Evolutionary conservation across 2,329 filamentous ascomycete species (phyloP).

Genomic region (Septoria linicola): DNA sequence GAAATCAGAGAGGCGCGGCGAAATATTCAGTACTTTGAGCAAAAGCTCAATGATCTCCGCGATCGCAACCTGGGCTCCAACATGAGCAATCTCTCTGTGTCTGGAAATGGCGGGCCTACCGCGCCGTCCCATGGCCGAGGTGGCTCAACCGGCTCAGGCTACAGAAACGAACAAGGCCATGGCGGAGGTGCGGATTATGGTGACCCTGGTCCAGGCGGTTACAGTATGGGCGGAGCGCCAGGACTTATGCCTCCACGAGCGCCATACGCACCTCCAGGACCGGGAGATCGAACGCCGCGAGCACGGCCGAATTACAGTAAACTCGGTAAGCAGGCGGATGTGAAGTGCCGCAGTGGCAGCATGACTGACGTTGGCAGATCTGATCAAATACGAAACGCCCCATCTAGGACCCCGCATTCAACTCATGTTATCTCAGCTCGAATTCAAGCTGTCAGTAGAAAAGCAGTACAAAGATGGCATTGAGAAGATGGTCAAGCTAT

Average conservation of each 20-base stretch:
- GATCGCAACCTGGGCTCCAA: constrained; percentile 71
- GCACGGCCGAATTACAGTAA: constrained; percentile 89
- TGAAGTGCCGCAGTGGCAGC: not conserved
- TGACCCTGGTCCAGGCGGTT: constrained; percentile 51
- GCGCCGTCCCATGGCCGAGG: constrained; percentile 35
- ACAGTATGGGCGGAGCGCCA: constrained; percentile 62
- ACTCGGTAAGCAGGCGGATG: constrained; percentile 64
- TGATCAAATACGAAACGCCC: constrained; percentile 97
- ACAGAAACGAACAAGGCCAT: constrained; percentile 46
- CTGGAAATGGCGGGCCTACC: constrained; percentile 45
- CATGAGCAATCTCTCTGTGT: constrained; percentile 65
- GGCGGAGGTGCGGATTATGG: constrained; percentile 63
- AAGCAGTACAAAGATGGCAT: constrained; percentile 99
- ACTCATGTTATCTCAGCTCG: constrained; percentile 96
- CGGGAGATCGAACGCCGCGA: constrained; percentile 67
- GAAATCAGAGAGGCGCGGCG: constrained; percentile 91
- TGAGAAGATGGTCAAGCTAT: constrained; percentile 98
- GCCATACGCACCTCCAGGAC: constrained; percentile 72
- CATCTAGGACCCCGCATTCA: constrained; percentile 96
- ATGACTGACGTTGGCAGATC: constrained; percentile 57
- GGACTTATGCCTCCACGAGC: constrained; percentile 79
- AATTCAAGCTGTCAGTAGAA: constrained; percentile 98
- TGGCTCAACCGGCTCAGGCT: constrained; percentile 52
- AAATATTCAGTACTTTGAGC: constrained; percentile 94
- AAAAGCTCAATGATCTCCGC: constrained; percentile 84